Percentiles rank a stretch among this genome's conserved stretches.
Conservation (phyloP, 169 alveolate genomes). For the Plasmodium billcollinsi region DNA sequence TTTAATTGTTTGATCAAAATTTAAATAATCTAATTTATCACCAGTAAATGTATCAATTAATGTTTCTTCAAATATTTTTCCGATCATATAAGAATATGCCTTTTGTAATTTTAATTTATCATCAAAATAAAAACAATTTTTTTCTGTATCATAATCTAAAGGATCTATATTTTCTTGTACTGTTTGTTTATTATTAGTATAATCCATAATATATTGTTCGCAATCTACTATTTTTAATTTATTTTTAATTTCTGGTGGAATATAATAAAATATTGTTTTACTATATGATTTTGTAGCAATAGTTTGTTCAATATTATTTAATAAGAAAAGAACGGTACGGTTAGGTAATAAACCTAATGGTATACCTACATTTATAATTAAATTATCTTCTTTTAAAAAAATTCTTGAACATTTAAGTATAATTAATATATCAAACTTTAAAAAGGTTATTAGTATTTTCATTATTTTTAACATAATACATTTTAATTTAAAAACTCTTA, state of each 20-base stretch:
- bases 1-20: conserved; percentile 57
- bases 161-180: background rate
- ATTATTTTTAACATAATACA: conserved; percentile 45
- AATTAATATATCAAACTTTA: conserved; percentile 16
- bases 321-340: conserved; percentile 17
- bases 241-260: conserved; percentile 40
- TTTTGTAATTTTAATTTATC: conserved; percentile 40
- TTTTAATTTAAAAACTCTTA: conserved; percentile 52
- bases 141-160: background rate
- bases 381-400: conserved; percentile 45
- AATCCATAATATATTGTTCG: too few relatives aligned
- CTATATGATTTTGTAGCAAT: conserved; percentile 51
- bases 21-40: conserved; percentile 53
- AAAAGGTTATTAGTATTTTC: conserved; percentile 10
- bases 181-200: background rate
- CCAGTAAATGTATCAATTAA: conserved; percentile 71
- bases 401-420: conserved; percentile 46
- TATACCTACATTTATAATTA: conserved; percentile 36
- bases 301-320: conserved; percentile 27
- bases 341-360: conserved; percentile 48
- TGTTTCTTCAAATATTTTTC: conserved; percentile 64
- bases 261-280: conserved; percentile 43
- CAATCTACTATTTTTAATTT: background rate
- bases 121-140: conserved; percentile 14
- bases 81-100: conserved; percentile 69